Conservation (phyloP, 2,329 filamentous ascomycete genomes). For the Hortaea sp. region DNA sequence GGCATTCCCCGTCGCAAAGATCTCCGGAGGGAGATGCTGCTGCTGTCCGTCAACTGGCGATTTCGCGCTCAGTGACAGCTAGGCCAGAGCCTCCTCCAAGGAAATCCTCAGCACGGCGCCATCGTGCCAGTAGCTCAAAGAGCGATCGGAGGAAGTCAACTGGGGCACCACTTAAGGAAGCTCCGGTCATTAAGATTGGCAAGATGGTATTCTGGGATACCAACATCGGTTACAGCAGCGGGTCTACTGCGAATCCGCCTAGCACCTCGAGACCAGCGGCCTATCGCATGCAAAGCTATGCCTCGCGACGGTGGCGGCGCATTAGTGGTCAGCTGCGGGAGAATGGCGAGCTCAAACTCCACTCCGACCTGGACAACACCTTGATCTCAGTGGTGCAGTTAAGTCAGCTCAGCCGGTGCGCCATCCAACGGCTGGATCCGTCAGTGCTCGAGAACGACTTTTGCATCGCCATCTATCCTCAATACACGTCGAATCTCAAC, state of each 20-base stretch:
- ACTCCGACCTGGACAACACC: slow-evolving; percentile 73
- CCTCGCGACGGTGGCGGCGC: slow-evolving; percentile 64
- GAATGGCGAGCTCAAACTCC: slow-evolving; percentile 85
- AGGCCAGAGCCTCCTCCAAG: slow-evolving; percentile 8
- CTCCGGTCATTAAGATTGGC: slow-evolving; percentile 80
- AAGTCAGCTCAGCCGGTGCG: slow-evolving; percentile 77
- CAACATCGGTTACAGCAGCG: slow-evolving; percentile 41
- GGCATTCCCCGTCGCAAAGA: slow-evolving; percentile 55
- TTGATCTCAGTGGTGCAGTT: slow-evolving; percentile 77
- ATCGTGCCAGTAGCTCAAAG: slow-evolving; percentile 19
- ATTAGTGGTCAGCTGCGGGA: slow-evolving; percentile 92
- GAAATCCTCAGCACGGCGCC: slow-evolving; percentile 9
- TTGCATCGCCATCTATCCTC: slow-evolving; percentile 91
- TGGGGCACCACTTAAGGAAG: slow-evolving; percentile 50
- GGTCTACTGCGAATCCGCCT: slow-evolving; percentile 11
- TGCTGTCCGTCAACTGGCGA: slow-evolving; percentile 6
- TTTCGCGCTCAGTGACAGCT: neutral
- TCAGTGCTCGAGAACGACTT: slow-evolving; percentile 89
- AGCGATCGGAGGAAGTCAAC: slow-evolving; percentile 36
- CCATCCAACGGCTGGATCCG: slow-evolving; percentile 79
- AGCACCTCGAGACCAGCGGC: slow-evolving; percentile 35
- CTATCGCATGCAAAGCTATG: slow-evolving; percentile 46
- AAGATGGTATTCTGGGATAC: slow-evolving; percentile 71
- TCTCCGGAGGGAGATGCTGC: slow-evolving; percentile 21
- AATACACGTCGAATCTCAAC: slow-evolving; percentile 68